A percentile compares a stretch with the other conserved stretches of the same genome.
Evolutionary conservation across 2,329 filamentous ascomycete genomes (phyloP).

Genomic region (Mycogone perniciosa): DNA sequence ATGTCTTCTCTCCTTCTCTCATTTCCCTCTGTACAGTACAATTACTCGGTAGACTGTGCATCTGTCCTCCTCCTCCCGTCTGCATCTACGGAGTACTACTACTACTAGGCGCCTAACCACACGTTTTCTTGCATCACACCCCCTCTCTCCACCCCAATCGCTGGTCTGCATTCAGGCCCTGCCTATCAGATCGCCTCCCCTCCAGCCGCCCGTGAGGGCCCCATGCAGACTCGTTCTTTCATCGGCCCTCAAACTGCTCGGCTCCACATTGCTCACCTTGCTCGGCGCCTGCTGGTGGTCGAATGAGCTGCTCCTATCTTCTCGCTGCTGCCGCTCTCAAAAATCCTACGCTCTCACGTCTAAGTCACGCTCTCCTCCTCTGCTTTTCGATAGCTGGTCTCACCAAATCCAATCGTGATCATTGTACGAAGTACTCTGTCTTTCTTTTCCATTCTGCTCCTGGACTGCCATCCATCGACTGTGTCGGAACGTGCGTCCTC

Average conservation of each 20-base stretch:
- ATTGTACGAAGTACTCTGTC: conserved; percentile 13
- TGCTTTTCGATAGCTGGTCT: conserved; percentile 52
- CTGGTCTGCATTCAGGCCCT: not conserved
- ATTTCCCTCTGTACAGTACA: not conserved
- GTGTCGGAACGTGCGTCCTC: conserved; percentile 9
- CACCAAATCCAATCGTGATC: conserved; percentile 32
- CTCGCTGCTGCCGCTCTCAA: conserved; percentile 37
- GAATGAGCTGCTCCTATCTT: conserved; percentile 24
- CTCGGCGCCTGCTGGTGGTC: conserved; percentile 30
- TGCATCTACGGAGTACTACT: not conserved
- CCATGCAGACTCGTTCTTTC: not conserved
- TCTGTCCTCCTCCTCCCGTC: conserved; percentile 2
- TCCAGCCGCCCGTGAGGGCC: not conserved
- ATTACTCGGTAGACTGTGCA: not conserved
- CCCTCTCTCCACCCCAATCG: not conserved
- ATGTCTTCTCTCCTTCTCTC: no score
- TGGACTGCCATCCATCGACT: conserved; percentile 9
- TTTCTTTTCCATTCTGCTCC: not conserved
- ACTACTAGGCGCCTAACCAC: conserved; percentile 6
- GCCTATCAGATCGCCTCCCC: conserved; percentile 14
- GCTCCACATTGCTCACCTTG: conserved; percentile 13
- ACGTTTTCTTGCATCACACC: conserved; percentile 8
- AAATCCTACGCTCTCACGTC: conserved; percentile 42
- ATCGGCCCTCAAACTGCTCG: not conserved
- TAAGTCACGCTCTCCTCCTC: conserved; percentile 30